A percentile compares a stretch with the other conserved stretches of the same genome.
Conservation (phyloP, 352 stramenopile species). For the Globisporangium rhizosaccharum region DNA sequence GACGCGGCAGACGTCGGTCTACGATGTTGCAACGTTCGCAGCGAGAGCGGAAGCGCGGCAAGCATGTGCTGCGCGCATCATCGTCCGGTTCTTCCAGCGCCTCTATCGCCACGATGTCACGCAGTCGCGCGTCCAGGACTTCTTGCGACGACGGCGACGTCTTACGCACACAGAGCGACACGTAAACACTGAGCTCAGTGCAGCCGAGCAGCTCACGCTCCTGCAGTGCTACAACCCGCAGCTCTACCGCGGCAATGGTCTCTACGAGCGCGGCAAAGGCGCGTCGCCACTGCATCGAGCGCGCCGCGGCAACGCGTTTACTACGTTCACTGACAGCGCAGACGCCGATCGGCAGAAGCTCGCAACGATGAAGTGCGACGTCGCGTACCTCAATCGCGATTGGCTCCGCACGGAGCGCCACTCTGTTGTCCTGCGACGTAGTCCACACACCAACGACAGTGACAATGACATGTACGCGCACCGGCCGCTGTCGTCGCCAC, state of each 20-base stretch:
- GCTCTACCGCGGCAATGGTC: constrained; percentile 20
- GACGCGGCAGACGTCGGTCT: neutral
- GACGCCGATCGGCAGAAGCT: constrained; percentile 8
- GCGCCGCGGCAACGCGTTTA: neutral
- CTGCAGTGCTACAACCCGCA: constrained; percentile 65
- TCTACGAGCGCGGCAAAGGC: neutral
- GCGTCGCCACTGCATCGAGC: neutral
- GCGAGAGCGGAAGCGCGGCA: constrained; percentile 19
- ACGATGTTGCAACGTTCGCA: constrained; percentile 5
- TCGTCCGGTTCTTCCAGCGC: constrained; percentile 47
- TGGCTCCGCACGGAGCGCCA: constrained; percentile 7
- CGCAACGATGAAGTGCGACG: constrained; percentile 7
- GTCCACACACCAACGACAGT: neutral
- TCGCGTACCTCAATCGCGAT: constrained; percentile 9
- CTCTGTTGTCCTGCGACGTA: neutral
- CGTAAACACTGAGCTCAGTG: constrained; percentile 22
- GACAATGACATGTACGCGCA: constrained; percentile 5
- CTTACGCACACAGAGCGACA: constrained; percentile 18
- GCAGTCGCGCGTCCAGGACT: constrained; percentile 18
- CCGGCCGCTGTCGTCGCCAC: constrained; percentile 6
- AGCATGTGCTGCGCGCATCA: constrained; percentile 43
- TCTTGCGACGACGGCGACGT: constrained; percentile 27
- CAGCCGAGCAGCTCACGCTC: constrained; percentile 38
- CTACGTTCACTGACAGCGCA: constrained; percentile 1
- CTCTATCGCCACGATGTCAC: constrained; percentile 24